Base-by-base conservation (phyloP, 176 grass and related monocot species). In the Aegilops longissima region DNA sequence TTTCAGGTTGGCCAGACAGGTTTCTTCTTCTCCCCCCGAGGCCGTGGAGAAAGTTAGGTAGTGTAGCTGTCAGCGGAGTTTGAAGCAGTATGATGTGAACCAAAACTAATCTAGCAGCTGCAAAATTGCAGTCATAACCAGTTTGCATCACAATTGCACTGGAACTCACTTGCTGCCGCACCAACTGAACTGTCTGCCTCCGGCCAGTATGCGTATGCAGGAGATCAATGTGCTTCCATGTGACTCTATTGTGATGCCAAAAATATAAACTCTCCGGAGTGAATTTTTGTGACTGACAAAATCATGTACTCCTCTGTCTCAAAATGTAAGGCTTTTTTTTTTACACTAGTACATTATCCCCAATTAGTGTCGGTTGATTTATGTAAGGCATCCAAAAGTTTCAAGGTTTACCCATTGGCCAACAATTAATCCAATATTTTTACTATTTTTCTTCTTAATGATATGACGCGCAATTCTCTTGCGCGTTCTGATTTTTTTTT, bases 91-190 rank as follows among this genome's bases (percentile, higher is more conserved):
- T 23, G 64, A 56, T 34, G 36, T 79, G 6, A 61, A 86, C 38
- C 72, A 31, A 16, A 82, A 16, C 4, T 85, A 68, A 20, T 62
- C 4, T 77, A 30, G 71, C 29, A 30, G 18, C 12, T 85, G 73
- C 21, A 66, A 56, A 45, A 12, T 23, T 42, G 20, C 12, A 79
- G 5, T 79, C 34, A 12, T 31, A 66, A 36, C 44, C 9, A 75
- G 17, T 52, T 47, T 69, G 54, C 70, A 81, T 69, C 62, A 42
- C 79, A 89, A 9, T 40, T 24, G 36, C 61, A 51, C 3, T 9
- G 35, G 12, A 67, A 77, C 27, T 82, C 38, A 25, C 56, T 75
- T 80, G 39, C 24, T 76, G 78, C 49, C 78, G 63, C 71, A 54
- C 36, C 67, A 80, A 5, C 58, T 31, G 33, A 61, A 58, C 12